These are phyloP conservation scores for Colletotrichum phormii DNA, from an alignment of 2,329 filamentous ascomycete genomes.

Conservation along the genomic window DNA sequence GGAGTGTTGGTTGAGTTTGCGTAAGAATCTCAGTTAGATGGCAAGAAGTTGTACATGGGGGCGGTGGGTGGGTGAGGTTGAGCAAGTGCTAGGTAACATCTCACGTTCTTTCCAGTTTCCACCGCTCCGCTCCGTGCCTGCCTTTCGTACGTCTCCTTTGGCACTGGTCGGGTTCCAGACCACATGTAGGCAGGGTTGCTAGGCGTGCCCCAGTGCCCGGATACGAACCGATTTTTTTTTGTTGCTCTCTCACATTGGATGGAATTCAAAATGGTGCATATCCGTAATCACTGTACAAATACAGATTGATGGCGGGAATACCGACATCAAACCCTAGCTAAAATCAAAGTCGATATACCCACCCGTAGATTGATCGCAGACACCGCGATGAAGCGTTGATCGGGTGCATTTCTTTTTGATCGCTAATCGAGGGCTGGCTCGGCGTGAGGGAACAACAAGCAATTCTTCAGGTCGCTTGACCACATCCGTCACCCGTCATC, in stretches of 20 bases:
- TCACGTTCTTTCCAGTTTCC: background rate
- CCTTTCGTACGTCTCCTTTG: background rate
- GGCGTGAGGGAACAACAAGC: constrained; percentile 5
- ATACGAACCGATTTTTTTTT: constrained; percentile 7
- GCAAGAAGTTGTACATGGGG: background rate
- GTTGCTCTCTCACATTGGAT: background rate
- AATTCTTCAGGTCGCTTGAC: constrained; percentile 14
- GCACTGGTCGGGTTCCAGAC: background rate
- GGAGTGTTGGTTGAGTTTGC: background rate
- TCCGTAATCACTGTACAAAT: background rate
- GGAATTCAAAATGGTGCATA: background rate
- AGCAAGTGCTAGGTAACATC: background rate
- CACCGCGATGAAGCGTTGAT: background rate
- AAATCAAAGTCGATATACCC: background rate
- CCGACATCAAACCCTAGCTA: background rate
- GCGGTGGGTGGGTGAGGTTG: background rate
- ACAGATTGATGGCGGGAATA: background rate
- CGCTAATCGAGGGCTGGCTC: background rate
- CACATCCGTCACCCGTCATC: background rate
- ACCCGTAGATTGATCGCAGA: background rate
- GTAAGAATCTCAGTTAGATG: background rate
- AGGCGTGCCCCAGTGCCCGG: constrained; percentile 11
- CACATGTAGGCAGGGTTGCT: background rate
- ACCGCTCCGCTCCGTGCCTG: background rate
- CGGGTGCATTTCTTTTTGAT: background rate